Conservation (phyloP, 495 filamentous ascomycete genomes). For the Aspergillus ostianus region DNA sequence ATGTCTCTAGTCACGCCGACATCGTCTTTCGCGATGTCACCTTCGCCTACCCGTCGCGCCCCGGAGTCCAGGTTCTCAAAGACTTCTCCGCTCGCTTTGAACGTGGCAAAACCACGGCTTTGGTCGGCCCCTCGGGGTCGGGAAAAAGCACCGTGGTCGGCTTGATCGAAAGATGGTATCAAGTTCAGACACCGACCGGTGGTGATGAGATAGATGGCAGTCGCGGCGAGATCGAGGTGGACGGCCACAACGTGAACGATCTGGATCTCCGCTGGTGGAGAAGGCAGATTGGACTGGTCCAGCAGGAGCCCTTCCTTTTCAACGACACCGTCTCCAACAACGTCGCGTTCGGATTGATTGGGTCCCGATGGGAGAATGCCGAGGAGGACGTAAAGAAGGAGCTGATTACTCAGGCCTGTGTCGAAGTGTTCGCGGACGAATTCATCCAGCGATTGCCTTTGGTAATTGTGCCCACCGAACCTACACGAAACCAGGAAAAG, state of each 20-base stretch:
- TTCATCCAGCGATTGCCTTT: slow-evolving; percentile 30
- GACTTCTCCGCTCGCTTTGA: slow-evolving; percentile 40
- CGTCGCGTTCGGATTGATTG: slow-evolving; percentile 59
- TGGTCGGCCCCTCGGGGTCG: slow-evolving; percentile 1
- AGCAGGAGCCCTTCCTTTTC: slow-evolving; percentile 71
- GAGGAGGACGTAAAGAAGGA: slow-evolving; percentile 46
- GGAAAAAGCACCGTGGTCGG: slow-evolving; percentile 2
- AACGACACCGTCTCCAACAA: slow-evolving; percentile 64
- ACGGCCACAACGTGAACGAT: slow-evolving; percentile 44
- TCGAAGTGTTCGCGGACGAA: slow-evolving; percentile 22
- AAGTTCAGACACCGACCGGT: slow-evolving; percentile 41
- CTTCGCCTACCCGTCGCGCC: slow-evolving; percentile 59
- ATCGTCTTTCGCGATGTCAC: slow-evolving; percentile 58
- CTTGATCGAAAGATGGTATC: slow-evolving; percentile 2
- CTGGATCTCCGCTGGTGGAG: slow-evolving; percentile 61
- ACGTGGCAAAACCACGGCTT: slow-evolving; percentile 5
- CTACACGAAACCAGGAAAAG: neutral
- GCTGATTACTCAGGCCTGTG: slow-evolving; percentile 22
- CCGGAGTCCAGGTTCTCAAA: slow-evolving; percentile 37
- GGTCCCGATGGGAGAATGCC: slow-evolving; percentile 52
- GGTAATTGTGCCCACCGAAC: slow-evolving; percentile 2
- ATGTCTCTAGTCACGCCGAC: slow-evolving; percentile 34
- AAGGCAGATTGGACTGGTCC: slow-evolving; percentile 60
- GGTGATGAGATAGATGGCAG: slow-evolving; percentile 22
- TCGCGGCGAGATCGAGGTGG: slow-evolving; percentile 31